Base-by-base conservation (phyloP, 2,329 filamentous ascomycete genomes). In the Ophiostoma angusticollis region DNA sequence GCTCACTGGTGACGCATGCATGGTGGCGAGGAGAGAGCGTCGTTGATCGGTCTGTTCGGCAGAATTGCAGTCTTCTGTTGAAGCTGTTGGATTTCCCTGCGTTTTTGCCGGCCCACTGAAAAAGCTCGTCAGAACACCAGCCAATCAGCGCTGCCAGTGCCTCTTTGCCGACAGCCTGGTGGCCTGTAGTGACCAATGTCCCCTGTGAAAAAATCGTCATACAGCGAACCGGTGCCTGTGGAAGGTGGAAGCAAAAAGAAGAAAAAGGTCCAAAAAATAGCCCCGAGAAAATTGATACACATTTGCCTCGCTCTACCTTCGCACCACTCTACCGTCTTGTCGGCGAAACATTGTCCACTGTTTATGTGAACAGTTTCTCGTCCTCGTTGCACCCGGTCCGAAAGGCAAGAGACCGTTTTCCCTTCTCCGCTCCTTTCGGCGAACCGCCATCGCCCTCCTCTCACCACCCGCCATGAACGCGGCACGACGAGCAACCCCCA, bases 401-500 rank as follows among this genome's bases (percentile, higher is more conserved):
- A 27, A 42, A 39, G 40, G 40, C 36, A 41, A 30, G 29, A 36
- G 39, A 30, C 36, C n/a, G n/a, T 35, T 30, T 16, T 21, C 25
- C 5, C 11, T n/a, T 25, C 24, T n/a, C 31, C 12, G 37, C 14
- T 37, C 13, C 12, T 29, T 35, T 33, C 23, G 14, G 9, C 29
- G 3, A 4, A n/a, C 23, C 25, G 8, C 27, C 27, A 18, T 11
- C n/a, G n/a, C 13, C 28, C 28, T 23, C 28, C 22, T 14, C 9
- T 29, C 18, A 13, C 14, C 30, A 37, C 9, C 37, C 41, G 33
- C 45, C 52, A 63, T 71, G 68, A 64, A 57, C 43, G 46, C 53
- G 42, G 49, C 62, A 53, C 61, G 65, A 60, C 59, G 62, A 53
- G 57, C 58, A 47, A 56, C 64, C 48, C 57, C 65, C 45, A 56